Base-by-base conservation (phyloP, 2,329 filamentous ascomycete species). In the Colletotrichum gloeosporioides region DNA sequence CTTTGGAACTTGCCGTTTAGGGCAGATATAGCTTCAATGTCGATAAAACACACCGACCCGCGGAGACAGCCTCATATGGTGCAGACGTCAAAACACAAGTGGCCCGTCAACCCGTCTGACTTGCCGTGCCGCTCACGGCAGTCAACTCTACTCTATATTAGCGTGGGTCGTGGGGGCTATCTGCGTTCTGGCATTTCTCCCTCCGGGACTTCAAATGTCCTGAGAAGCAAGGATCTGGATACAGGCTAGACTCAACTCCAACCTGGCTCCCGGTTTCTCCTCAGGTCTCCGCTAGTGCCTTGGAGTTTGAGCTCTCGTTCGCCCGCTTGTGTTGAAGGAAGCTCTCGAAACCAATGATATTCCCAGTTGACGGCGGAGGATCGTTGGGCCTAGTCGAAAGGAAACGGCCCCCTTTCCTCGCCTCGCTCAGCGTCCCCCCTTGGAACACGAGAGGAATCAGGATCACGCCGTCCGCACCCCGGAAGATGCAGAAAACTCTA, bases 381-480 rank as follows among this genome's bases (percentile, higher is more conserved):
- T 39, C 32, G 27, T 31, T 22, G 49, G 59, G 63, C 70, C 62
- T 53, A 31, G 70, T 15, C 53, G 9, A 34, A 15, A 65, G 29
- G 29, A 63, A 31, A 55, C 59, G 34, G 29, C 39, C 61, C 61
- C 53, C 57, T 62, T 49, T 62, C 57, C 25, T 59, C 70, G 32
- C 27, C 25, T 34, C 18, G n/a, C 29, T 22, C 15, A 29, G 44
- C 27, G 59, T 13, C 25, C 70, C 36, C 55, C 36, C 69, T 59
- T 71, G 69, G 44, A 66, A 71, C 69, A 71, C 69, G 69, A 71
- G 69, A 57, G 49, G 70, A 67, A 44, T 59, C 63, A 67, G 70
- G 70, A 61, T 61, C 62, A 72, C 34, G 63, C 70, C 62, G 70
- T 72, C 70, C 53, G 32, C 70, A 22, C 44, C 27, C 36, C 32